These are phyloP conservation scores for Castanea mollissima DNA, from an alignment of 306 rosid species.

Conservation along the genomic window DNA sequence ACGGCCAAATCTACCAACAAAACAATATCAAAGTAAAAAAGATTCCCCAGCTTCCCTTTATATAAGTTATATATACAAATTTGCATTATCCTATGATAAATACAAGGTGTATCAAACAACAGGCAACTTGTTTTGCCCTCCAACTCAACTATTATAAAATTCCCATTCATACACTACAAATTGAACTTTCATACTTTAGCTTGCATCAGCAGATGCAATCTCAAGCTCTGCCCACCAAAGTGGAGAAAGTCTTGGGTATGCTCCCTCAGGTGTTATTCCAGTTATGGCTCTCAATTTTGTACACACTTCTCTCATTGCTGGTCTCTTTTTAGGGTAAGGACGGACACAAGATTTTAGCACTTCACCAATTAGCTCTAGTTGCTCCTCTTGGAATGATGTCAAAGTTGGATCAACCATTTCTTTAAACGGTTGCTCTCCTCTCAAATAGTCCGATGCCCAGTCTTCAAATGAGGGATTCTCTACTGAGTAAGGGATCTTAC, in stretches of 20 bases:
- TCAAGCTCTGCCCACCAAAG: slow-evolving; percentile 99
- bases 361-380: slow-evolving; percentile 52
- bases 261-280: slow-evolving; percentile 71
- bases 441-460: slow-evolving; percentile 67
- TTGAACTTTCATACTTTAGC: slow-evolving; percentile 28
- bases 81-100: slow-evolving; percentile 25
- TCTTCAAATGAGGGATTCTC: slow-evolving; percentile 49
- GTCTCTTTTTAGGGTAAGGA: slow-evolving; percentile 51
- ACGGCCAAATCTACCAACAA: slow-evolving; percentile 20
- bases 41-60: slow-evolving; percentile 9
- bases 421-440: slow-evolving; percentile 41
- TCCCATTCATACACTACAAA: background rate
- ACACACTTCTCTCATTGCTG: slow-evolving; percentile 57
- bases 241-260: slow-evolving; percentile 77
- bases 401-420: slow-evolving; percentile 76
- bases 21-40: slow-evolving; percentile 6
- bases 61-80: slow-evolving; percentile 57
- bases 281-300: slow-evolving; percentile 66
- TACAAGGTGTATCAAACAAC: slow-evolving; percentile 31
- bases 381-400: slow-evolving; percentile 51
- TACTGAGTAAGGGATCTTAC: slow-evolving; percentile 65
- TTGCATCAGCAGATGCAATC: slow-evolving; percentile 57
- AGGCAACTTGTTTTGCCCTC: slow-evolving; percentile 24
- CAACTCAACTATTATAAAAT: slow-evolving; percentile 18
- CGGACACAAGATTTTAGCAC: slow-evolving; percentile 57